Evolutionary conservation across 2,329 filamentous ascomycete species (phyloP).

Genomic region (Verticillium isaacii): DNA sequence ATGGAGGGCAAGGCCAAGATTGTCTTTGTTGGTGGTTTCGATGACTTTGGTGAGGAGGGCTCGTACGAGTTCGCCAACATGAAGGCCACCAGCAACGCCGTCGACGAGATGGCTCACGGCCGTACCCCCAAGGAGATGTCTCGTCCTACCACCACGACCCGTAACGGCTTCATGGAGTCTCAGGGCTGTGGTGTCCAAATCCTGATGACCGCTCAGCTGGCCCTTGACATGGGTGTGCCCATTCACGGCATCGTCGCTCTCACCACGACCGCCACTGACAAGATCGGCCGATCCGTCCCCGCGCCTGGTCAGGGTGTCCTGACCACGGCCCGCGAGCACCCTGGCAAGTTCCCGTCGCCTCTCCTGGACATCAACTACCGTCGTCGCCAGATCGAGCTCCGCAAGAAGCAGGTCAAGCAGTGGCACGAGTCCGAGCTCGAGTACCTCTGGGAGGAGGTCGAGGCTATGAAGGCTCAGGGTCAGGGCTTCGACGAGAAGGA

Average conservation of each 20-base stretch:
- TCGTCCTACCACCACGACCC: constrained; percentile 89
- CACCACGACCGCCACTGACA: constrained; percentile 95
- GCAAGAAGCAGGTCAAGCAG: constrained; percentile 89
- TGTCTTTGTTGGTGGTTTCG: constrained; percentile 97
- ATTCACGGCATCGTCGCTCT: constrained; percentile 93
- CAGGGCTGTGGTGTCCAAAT: constrained; percentile 98
- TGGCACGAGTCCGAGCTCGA: constrained; percentile 96
- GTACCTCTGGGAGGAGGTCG: constrained; percentile 87
- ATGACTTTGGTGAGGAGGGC: constrained; percentile 98
- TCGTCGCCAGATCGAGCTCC: constrained; percentile 87
- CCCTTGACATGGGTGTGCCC: constrained; percentile 96
- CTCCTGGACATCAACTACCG: constrained; percentile 97
- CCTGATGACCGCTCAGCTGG: constrained; percentile 95
- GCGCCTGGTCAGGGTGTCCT: constrained; percentile 96
- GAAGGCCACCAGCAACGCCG: constrained; percentile 97
- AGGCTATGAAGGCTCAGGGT: constrained; percentile 80
- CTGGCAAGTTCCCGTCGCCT: constrained; percentile 89
- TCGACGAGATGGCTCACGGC: constrained; percentile 92
- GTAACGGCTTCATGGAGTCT: constrained; percentile 99
- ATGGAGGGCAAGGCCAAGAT: constrained; percentile 96
- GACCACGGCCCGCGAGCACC: constrained; percentile 86
- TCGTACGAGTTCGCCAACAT: constrained; percentile 99
- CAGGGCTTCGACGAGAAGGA: constrained; percentile 72
- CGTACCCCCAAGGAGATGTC: constrained; percentile 98
- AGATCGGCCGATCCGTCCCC: constrained; percentile 96